Evolutionary conservation across 2,329 filamentous ascomycete genomes (phyloP).

Genomic region (Botrytis aclada): DNA sequence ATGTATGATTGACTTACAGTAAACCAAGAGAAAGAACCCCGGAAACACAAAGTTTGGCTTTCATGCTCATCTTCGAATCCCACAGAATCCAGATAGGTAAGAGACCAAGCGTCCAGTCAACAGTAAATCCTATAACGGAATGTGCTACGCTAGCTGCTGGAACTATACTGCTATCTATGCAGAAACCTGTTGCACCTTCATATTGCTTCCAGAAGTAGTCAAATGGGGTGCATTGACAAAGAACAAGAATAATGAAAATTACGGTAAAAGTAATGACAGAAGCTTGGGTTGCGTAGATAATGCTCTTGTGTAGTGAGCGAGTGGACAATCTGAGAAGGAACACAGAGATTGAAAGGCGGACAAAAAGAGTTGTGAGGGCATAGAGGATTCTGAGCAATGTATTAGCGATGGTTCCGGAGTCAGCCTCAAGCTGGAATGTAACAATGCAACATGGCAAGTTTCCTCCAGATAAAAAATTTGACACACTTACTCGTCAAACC

Average conservation of each 20-base stretch:
- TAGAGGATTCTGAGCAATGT: background rate
- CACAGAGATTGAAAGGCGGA: slow-evolving; percentile 47
- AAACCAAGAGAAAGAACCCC: slow-evolving; percentile 56
- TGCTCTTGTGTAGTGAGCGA: slow-evolving; percentile 43
- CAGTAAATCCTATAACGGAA: slow-evolving; percentile 43
- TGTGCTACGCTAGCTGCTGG: slow-evolving; percentile 52
- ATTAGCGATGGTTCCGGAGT: background rate
- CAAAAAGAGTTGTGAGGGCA: slow-evolving; percentile 33
- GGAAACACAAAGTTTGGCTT: slow-evolving; percentile 51
- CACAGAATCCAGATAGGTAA: slow-evolving; percentile 54
- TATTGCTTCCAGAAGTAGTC: slow-evolving; percentile 48
- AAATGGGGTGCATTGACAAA: slow-evolving; percentile 53
- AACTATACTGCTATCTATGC: slow-evolving; percentile 45
- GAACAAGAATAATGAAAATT: slow-evolving; percentile 49
- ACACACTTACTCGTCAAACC: slow-evolving; percentile 48
- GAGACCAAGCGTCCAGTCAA: slow-evolving; percentile 52
- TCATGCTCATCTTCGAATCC: slow-evolving; percentile 52
- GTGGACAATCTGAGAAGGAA: slow-evolving; percentile 52
- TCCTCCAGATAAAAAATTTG: slow-evolving; percentile 21
- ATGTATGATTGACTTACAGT: slow-evolving; percentile 34
- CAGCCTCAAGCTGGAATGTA: background rate
- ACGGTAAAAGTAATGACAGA: slow-evolving; percentile 45
- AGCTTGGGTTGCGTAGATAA: slow-evolving; percentile 47
- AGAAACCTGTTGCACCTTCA: slow-evolving; percentile 33
- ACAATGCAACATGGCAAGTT: background rate